Base-by-base conservation (phyloP, 495 filamentous ascomycete species). In the Extremus antarcticus region DNA sequence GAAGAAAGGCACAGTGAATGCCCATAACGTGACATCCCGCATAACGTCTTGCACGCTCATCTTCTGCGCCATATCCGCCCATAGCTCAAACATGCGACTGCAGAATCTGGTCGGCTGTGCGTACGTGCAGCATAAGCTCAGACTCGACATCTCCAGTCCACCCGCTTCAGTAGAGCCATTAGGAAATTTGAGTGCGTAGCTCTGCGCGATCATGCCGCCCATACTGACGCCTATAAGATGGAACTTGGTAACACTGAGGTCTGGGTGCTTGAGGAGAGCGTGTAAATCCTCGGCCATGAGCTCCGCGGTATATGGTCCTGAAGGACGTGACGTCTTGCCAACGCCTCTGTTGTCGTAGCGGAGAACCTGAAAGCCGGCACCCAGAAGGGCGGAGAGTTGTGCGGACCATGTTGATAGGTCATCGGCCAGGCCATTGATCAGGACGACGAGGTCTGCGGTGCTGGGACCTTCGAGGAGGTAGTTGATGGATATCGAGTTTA, bases 171-270 rank as follows among this genome's bases (percentile, higher is more conserved):
- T 1, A 1, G 50, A 16, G 10, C 25, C 40, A 0, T 70, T 57
- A 0, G 85, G 84, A 61, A 86, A 77, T 23, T 76, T 78, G n/a
- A 89, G 74, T 1, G 84, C 80, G 47, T 81, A 79, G 58, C 82
- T 80, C 40, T 90, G 74, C 0, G 80, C 75, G 2, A 86, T 90
- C 21, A 83, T 83, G 43, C 86, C 87, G 58, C 87, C 87, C 67
- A 90, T 81, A 24, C 77, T 82, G 21, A 92, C 86, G 35, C 87
- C 87, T 52, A 90, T 73, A 7, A 88, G 55, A 29, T 61, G 58
- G 50, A 57, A 61, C 1, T n/a, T 17, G 1, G 45, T 24, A 15
- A 57, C 41, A n/a, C 17, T 15, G 21, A 48, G 24, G 20, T 61
- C 45, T 15, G 20, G 13, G 13, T 61, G 22, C 9, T 16, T 7